Conservation (phyloP, 352 stramenopile genomes). For the Globisporangium nunn region DNA sequence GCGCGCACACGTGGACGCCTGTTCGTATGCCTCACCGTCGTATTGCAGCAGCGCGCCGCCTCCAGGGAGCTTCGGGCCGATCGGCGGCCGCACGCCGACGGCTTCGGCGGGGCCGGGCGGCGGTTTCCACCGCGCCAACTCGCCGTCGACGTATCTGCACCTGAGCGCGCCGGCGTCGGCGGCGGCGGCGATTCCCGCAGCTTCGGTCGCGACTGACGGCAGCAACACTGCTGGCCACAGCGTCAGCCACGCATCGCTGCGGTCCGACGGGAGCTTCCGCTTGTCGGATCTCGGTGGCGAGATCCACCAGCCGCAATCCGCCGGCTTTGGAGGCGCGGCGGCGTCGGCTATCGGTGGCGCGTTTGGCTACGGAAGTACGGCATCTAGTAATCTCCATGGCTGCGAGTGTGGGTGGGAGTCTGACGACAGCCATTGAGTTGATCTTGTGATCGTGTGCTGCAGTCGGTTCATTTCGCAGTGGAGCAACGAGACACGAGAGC, state of each 20-base stretch:
- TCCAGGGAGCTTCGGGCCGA: constrained; percentile 36
- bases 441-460: not conserved
- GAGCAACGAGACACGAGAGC: not conserved
- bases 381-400: not conserved
- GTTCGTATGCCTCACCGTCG: too few relatives aligned
- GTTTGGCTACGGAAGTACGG: constrained; percentile 34
- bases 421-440: not conserved
- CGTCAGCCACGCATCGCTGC: not conserved
- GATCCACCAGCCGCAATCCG: constrained; percentile 28
- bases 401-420: not conserved
- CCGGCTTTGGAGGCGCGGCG: constrained; percentile 13
- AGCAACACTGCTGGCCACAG: not conserved
- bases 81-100: constrained; percentile 24
- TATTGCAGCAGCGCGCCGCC: constrained; percentile 3
- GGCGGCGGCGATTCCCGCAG: not conserved
- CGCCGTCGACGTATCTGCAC: constrained; percentile 10
- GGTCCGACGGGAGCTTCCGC: constrained; percentile 22
- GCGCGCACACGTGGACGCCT: too few relatives aligned
- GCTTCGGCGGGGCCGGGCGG: constrained; percentile 1
- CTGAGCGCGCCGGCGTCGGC: not conserved
- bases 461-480: constrained; percentile 11
- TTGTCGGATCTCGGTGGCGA: constrained; percentile 56
- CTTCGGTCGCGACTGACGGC: not conserved
- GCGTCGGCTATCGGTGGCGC: constrained; percentile 10
- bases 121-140: constrained; percentile 12